Conservation (phyloP, 2,329 filamentous ascomycete genomes). For the Harringtonia aguacate region DNA sequence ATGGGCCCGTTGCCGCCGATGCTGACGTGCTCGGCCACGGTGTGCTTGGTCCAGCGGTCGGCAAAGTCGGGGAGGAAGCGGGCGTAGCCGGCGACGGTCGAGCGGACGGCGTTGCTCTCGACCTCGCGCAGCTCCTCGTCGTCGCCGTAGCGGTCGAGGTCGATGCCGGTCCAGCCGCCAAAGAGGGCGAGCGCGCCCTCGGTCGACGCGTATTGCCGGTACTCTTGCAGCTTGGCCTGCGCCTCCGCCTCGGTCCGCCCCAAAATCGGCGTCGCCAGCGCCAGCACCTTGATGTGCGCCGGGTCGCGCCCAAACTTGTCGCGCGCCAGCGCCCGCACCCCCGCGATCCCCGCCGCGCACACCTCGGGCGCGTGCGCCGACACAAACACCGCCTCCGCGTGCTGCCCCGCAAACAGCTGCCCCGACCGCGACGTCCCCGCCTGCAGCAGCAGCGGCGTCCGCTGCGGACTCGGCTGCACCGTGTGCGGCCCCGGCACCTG, state of each 20-base stretch:
- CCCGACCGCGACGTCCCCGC: slow-evolving; percentile 13
- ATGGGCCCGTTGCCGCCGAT: slow-evolving; percentile 10
- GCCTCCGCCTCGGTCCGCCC: slow-evolving; percentile 12
- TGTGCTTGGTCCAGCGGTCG: slow-evolving; percentile 8
- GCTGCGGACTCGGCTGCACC: slow-evolving; percentile 5
- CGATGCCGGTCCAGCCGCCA: slow-evolving; percentile 15
- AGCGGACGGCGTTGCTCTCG: slow-evolving; percentile 27
- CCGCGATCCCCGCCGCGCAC: slow-evolving; percentile 1
- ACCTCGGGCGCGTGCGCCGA: slow-evolving; percentile 10
- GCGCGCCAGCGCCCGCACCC: slow-evolving; percentile 7
- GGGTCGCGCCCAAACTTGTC: slow-evolving; percentile 18
- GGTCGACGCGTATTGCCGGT: slow-evolving; percentile 19
- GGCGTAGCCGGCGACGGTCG: slow-evolving; percentile 11
- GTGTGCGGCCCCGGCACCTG: not conserved
- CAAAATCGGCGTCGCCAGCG: slow-evolving; percentile 10
- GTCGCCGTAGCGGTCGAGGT: slow-evolving; percentile 21
- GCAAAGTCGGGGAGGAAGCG: not conserved
- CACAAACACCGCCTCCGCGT: slow-evolving; percentile 15
- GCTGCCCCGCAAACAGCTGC: slow-evolving; percentile 12
- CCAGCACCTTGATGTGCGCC: slow-evolving; percentile 13
- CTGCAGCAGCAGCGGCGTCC: slow-evolving; percentile 13
- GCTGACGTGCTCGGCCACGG: slow-evolving; percentile 10
- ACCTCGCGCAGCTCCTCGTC: slow-evolving; percentile 26
- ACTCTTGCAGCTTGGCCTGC: slow-evolving; percentile 9
- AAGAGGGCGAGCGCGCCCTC: slow-evolving; percentile 15